Conservation (phyloP, 139 green algal genomes). For the Zygnema circumcarinatum region DNA sequence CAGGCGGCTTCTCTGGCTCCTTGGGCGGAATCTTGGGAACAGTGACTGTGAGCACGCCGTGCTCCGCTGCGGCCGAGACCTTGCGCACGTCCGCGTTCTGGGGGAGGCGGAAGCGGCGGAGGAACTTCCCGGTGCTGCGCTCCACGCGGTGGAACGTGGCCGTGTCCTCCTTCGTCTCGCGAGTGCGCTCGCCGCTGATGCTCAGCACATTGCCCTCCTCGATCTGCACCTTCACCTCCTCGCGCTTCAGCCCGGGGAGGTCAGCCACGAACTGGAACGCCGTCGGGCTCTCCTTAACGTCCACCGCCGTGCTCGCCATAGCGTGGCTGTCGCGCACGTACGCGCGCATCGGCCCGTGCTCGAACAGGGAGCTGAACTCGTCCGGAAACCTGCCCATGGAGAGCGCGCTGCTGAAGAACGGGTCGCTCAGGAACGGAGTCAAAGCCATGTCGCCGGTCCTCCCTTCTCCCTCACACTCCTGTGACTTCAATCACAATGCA, state of each 20-base stretch:
- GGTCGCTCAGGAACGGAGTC: neutral
- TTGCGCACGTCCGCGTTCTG: slow-evolving; percentile 46
- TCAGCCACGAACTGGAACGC: slow-evolving; percentile 51
- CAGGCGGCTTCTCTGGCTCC: slow-evolving; percentile 40
- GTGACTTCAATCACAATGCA: too few species aligned
- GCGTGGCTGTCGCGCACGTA: slow-evolving; percentile 32
- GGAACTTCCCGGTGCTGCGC: slow-evolving; percentile 47
- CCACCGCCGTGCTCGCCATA: slow-evolving; percentile 27
- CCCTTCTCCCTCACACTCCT: too few species aligned
- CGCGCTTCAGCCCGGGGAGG: slow-evolving; percentile 34
- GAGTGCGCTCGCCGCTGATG: slow-evolving; percentile 45
- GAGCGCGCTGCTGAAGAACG: slow-evolving; percentile 10
- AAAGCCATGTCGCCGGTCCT: too few species aligned
- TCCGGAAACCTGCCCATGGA: slow-evolving; percentile 22
- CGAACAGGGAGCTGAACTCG: slow-evolving; percentile 56
- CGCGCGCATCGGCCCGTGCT: neutral
- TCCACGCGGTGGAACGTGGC: slow-evolving; percentile 55
- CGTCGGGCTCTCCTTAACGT: slow-evolving; percentile 48
- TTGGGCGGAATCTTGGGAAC: slow-evolving; percentile 51
- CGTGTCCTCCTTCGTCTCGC: slow-evolving; percentile 50
- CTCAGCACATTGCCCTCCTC: slow-evolving; percentile 53
- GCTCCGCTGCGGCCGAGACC: slow-evolving; percentile 25
- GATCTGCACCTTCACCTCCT: slow-evolving; percentile 59
- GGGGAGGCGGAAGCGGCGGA: slow-evolving; percentile 42
- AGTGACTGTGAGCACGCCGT: slow-evolving; percentile 56